Evolutionary conservation across 768 basidiomycete genomes (phyloP), one percentile per base, ranked within the genome.

Genomic region (Trametes coccinea): DNA sequence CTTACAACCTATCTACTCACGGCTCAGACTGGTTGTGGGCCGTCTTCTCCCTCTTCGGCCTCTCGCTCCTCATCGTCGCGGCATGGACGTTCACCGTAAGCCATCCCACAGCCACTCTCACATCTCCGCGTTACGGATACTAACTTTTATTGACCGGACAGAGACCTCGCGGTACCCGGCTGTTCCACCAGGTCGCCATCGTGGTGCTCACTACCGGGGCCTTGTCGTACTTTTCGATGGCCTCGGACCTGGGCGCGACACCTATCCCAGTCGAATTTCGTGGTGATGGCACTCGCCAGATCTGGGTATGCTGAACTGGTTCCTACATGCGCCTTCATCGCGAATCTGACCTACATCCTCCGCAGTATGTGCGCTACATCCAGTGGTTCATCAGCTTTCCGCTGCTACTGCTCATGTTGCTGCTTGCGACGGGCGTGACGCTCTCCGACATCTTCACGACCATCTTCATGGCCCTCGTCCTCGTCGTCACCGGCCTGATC

Each of bases 1-100:
- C 70, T 4, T 59, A 59, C 56, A 75, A 80, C 70, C 79, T 84
- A 69, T 78, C 78, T 54, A 73, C 67, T 7, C 65, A 71, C 61
- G 82, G 77, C 3, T 82, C 82, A 0, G 76, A 83, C 70, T 85
- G 80, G 80, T 69, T 80, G 10, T 86, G 82, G 82, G 76, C 82
- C 0, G 82, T 81, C n/a, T 83, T 84, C 63, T 76, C 81, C 7
- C 40, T 84, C 64, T 82, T 85, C 78, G 66, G 75, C 3, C 9
- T 80, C 6, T 75, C 75, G 16, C 78, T 80, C 63, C 54, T 83
- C 44, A 54, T 69, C 48, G 66, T 76, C 48, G 54, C 81, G 17
- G 71, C 59, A 31, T 80, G 78, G 74, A 71, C 73, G 29, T 76
- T 76, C 65, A 55, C 73, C 59, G 72, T 73, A 60, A 27, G 77